Conservation (phyloP, 164 flowering plant species). For the Santalum album region DNA sequence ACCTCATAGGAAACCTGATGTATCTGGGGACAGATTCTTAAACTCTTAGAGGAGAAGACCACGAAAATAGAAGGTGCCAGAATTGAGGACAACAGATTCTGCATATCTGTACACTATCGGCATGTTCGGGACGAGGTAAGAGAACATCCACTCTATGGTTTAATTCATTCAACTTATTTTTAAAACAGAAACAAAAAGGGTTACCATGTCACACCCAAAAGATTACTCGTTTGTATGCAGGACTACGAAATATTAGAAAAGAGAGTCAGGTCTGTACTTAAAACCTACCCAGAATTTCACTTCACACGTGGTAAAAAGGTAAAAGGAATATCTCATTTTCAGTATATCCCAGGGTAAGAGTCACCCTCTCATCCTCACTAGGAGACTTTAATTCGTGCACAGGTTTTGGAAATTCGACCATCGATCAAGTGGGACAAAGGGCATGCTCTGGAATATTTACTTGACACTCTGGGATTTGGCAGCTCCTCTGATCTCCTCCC, state of each 20-base stretch:
- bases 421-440: constrained; percentile 50
- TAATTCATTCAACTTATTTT: too few relatives aligned
- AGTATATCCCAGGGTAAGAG: too few relatives aligned
- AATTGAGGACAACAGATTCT: constrained; percentile 62
- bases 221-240: constrained; percentile 6
- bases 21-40: constrained; percentile 26
- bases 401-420: constrained; percentile 43
- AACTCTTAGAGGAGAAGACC: constrained; percentile 28
- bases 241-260: constrained; percentile 20
- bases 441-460: constrained; percentile 35
- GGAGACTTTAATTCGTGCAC: neutral
- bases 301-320: constrained; percentile 30
- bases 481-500: constrained; percentile 25
- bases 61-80: constrained; percentile 32
- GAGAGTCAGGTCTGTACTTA: constrained; percentile 21
- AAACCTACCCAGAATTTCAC: constrained; percentile 20
- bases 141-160: neutral
- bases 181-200: too few relatives aligned
- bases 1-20: too few relatives aligned
- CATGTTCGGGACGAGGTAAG: constrained; percentile 33
- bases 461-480: constrained; percentile 33
- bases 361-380: too few relatives aligned
- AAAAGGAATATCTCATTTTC: too few relatives aligned
- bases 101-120: constrained; percentile 68
- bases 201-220: too few relatives aligned